Conservation (phyloP, 306 rosid species). For the Hylodesmum podocarpum region DNA sequence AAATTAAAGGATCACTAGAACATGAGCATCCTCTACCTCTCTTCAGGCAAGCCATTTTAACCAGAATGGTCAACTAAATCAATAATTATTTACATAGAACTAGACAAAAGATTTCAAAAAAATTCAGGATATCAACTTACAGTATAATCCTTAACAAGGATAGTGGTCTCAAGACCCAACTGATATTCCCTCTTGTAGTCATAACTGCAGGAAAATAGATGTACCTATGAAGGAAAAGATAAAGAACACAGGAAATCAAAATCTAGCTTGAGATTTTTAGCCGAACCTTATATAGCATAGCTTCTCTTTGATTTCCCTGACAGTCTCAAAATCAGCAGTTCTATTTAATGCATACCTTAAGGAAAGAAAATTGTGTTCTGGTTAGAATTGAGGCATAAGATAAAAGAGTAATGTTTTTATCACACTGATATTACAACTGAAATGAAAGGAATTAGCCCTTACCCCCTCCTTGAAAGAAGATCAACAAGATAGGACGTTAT, state of each 20-base stretch:
- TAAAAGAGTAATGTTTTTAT: slow-evolving; percentile 9
- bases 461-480: slow-evolving; percentile 98
- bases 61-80: slow-evolving; percentile 20
- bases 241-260: slow-evolving; percentile 13
- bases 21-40: not conserved
- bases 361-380: slow-evolving; percentile 36
- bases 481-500: slow-evolving; percentile 97
- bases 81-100: slow-evolving; percentile 1
- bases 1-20: slow-evolving; percentile 15
- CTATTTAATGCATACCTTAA: slow-evolving; percentile 91
- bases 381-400: slow-evolving; percentile 25
- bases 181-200: slow-evolving; percentile 99
- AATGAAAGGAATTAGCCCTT: slow-evolving; percentile 37
- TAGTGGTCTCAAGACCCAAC: slow-evolving; percentile 97
- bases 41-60: slow-evolving; percentile 23
- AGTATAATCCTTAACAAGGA: slow-evolving; percentile 92
- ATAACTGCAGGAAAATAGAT: slow-evolving; percentile 60
- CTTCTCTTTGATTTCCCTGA: slow-evolving; percentile 98
- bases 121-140: slow-evolving; percentile 52
- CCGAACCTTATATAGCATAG: slow-evolving; percentile 90
- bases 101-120: slow-evolving; percentile 19
- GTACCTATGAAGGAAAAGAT: slow-evolving; percentile 22
- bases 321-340: slow-evolving; percentile 96
- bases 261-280: slow-evolving; percentile 15
- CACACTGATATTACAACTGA: slow-evolving; percentile 23